Evolutionary conservation across 495 filamentous ascomycete genomes (phyloP), one percentile per base, ranked within the genome.

Genomic region (Podospora didyma): DNA sequence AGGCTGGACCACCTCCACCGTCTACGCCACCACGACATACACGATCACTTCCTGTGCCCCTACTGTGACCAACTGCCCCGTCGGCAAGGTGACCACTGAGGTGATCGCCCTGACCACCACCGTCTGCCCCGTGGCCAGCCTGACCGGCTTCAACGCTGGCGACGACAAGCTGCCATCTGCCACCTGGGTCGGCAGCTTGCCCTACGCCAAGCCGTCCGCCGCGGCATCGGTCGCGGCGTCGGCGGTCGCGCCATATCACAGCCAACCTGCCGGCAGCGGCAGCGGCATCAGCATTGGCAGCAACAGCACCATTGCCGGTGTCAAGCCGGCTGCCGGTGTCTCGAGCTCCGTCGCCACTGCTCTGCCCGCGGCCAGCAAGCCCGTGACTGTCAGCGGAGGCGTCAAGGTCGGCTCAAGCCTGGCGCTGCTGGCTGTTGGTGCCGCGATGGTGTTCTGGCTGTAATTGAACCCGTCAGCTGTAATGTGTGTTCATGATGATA

Each of bases 61-160:
- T 1, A 77, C 69, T 7, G 78, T 86, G n/a, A 82, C 79, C 51
- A 67, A 82, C 63, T 88, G 85, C 72, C 83, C 83, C 23, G 80
- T 82, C 68, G 46, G 81, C 73, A 58, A 74, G 52, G 76, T 83
- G 2, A 75, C 79, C 23, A 83, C 82, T 21, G 76, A 78, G 14
- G 75, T 80, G 21, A 74, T 85, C 60, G 66, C 82, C n/a, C 57
- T 85, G 59, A 81, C 76, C 34, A 87, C 84, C 20, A 86, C 85
- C 39, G 68, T 85, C 54, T 81, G 78, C 64, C 82, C 85, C 31
- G 78, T 83, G 10, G 69, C 69, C 26, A 31, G 26, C 26, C 26
- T 31, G 26, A 31, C 26, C 26, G 26, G 26, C 4, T 31, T 31
- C 26, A 3, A 31, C 9, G n/a, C n/a, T n/a, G n/a, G n/a, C n/a